Evolutionary conservation across 495 filamentous ascomycete species (phyloP), one percentile per base, ranked within the genome.

Genomic region (Aspergillus bridgeri): DNA sequence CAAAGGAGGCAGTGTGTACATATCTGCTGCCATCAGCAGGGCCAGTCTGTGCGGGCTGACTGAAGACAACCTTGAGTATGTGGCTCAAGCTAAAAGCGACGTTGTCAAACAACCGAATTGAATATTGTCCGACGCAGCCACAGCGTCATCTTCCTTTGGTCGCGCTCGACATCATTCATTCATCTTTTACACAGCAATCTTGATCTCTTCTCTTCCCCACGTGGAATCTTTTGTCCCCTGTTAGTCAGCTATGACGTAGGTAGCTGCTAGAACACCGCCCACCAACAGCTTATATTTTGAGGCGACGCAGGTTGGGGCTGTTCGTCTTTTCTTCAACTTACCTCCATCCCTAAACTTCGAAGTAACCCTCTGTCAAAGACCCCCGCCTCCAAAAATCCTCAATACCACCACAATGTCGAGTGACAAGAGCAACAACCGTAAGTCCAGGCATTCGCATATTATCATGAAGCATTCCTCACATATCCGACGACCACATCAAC

Each of bases 1-100:
- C 56, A 69, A 58, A 56, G 54, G 64, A 57, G 65, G n/a, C n/a
- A n/a, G n/a, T 22, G 65, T 49, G 53, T 63, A 64, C 46, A 29
- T 73, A 73, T 53, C 45, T 73, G 63, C 44, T 71, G 48, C 57
- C 43, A 18, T 7, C n/a, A 44, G 61, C 4, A 21, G 56, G 19
- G 51, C 29, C 2, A 47, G 48, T 20, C 47, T 60, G 6, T 56
- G 53, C 43, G 59, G 59, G 42, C 19, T 58, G 55, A 58, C 45
- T 23, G 48, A 46, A 22, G 48, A 17, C 29, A 58, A 52, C 51
- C n/a, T 51, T 33, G 55, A 33, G 3, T 58, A 58, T 51, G 55
- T 58, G 33, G 55, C 55, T 22, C 25, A 25, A 0, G 33, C 33
- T 2, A 51, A 52, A 20, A 9, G 20, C 23, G 55, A 58, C 8